These are phyloP conservation scores for Sicyos baderoa DNA, from an alignment of 306 rosid species.

Conservation along the genomic window DNA sequence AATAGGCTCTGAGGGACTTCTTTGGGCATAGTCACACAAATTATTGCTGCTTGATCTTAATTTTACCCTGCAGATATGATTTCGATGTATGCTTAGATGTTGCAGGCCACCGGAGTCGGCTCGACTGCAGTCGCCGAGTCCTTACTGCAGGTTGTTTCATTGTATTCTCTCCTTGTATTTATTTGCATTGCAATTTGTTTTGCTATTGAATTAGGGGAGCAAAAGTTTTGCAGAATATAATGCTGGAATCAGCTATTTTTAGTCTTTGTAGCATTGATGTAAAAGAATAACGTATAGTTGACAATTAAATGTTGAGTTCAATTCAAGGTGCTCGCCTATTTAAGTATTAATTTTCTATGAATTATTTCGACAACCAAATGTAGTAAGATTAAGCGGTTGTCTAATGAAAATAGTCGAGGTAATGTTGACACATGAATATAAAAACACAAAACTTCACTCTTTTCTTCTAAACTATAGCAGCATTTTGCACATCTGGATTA, in stretches of 20 bases:
- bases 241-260: conserved; percentile 7
- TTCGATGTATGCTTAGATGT: background rate
- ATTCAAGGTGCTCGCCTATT: too few species aligned
- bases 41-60: background rate
- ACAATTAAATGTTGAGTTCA: too few species aligned
- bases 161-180: conserved; percentile 2
- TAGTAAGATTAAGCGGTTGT: too few species aligned
- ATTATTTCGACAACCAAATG: too few species aligned
- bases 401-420: too few species aligned
- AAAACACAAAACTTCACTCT: background rate
- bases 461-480: too few species aligned
- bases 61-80: background rate
- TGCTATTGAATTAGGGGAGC: background rate
- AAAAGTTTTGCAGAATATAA: background rate
- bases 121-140: background rate
- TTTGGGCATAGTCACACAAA: conserved; percentile 44
- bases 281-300: background rate
- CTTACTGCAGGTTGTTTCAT: background rate
- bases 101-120: conserved; percentile 6
- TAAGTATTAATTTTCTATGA: too few species aligned
- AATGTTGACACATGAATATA: too few species aligned
- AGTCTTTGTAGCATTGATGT: conserved; percentile 19
- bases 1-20: conserved; percentile 62
- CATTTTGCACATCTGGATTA: too few species aligned
- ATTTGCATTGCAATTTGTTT: background rate